phyloP scores from a whole-genome alignment of 805 yeast species.

The Novakomyces olei region DNA sequence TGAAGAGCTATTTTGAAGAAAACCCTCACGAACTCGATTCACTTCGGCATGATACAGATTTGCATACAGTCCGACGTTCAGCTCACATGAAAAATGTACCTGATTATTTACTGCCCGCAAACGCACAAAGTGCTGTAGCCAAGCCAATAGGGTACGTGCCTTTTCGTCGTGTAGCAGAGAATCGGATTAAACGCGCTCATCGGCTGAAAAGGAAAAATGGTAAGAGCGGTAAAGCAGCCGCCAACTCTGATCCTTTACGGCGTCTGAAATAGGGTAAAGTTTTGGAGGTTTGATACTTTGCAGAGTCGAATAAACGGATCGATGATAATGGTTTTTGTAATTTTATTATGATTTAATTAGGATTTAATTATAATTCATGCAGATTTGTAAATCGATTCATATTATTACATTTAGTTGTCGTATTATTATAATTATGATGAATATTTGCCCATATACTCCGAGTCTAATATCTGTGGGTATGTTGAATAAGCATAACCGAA shows the following conservation, averaged over 20 bases:
- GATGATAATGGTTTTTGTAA: no score
- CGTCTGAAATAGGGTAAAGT: no score
- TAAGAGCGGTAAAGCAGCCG: not conserved
- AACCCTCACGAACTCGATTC: constrained; percentile 83
- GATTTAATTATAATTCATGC: no score
- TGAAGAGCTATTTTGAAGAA: constrained; percentile 87
- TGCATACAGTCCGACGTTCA: constrained; percentile 65
- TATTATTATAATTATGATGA: no score
- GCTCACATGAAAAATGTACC: constrained; percentile 80
- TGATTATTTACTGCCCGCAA: constrained; percentile 63
- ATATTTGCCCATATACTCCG: no score
- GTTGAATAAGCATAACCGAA: no score
- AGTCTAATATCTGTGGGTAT: no score
- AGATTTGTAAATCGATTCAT: no score
- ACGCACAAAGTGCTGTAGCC: constrained; percentile 1
- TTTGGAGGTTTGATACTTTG: no score
- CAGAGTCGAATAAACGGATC: no score
- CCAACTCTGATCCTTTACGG: constrained; percentile 4
- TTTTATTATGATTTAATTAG: no score
- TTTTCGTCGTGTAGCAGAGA: not conserved
- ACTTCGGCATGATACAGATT: constrained; percentile 70
- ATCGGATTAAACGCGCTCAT: not conserved
- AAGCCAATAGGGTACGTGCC: constrained; percentile 1
- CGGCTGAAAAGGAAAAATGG: not conserved
- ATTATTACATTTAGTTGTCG: no score